Base-by-base conservation (phyloP, 1,139 yeast species). In the Candida neerlandica region DNA sequence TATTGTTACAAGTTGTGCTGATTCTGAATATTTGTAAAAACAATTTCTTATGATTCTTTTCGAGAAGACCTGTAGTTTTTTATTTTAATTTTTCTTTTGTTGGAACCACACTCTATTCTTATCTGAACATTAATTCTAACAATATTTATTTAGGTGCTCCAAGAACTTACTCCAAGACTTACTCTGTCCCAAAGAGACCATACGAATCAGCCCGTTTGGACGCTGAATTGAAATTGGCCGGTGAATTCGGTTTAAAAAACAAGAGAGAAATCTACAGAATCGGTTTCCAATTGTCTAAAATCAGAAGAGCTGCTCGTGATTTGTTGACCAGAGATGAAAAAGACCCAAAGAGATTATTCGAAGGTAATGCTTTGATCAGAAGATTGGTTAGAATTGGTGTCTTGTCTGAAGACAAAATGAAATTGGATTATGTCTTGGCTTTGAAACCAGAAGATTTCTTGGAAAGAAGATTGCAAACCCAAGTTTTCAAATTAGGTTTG, bases 231-330 rank as follows among this genome's bases (percentile, higher is more conserved):
- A 91, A 94, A 82, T 89, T 94, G 73, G 97, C 96, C 71, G 99
- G 99, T 85, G 99, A 94, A 82, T 94, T 81, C 88, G 99, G 99
- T 85, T 88, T 94, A 76, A 92, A 91, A 85, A 94, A 95, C 97
- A 94, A 94, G 92, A 90, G 96, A 78, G 99, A 94, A 83, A 90
- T 94, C 80, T 91, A 92, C 96, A 89, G 97, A 86, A 89, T 92
- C 77, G 92, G 91, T 77, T 90, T 87, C 86, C 97, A 94, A 83
- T 90, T 94, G 75, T 94, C 99, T 64, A 94, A 94, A 88, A 94
- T 94, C 77, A 94, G 99, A 85, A 91, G 99, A 85, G 99, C 99
- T 77, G 99, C 99, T 75, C 96, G 99, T 88, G 98, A 95, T 75
- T 85, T 94, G 73, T 88, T 94, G 81, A 94, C 99, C 83, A 91